Base-by-base conservation (phyloP, 2,329 filamentous ascomycete genomes). In the Coniochaeta prunicola region DNA sequence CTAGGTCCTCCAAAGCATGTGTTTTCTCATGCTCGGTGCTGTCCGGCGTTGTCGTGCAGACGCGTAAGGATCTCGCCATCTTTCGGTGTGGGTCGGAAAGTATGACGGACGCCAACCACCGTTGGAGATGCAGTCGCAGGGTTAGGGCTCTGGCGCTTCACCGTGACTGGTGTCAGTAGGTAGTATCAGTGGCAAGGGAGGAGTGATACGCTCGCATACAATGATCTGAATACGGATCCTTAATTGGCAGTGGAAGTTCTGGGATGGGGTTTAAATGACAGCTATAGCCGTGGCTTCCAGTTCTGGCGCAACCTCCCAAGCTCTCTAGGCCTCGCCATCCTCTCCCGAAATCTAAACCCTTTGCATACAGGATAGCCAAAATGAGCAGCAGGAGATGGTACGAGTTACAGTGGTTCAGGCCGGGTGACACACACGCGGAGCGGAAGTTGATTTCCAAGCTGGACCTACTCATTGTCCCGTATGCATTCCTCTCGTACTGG, bases 401-500 rank as follows among this genome's bases (percentile, higher is more conserved):
- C 58, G 66, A 74, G 42, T 66, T 74, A 59, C 71, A 77, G 59
- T 82, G 79, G 79, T 82, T 76, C 65, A 68, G 78, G 2, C 69
- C 75, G 19, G 69, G 76, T 7, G 81, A 85, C 60, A 79, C 74
- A 0, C 70, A 70, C 0, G 76, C 78, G 58, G 80, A 84, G 62
- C 72, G 78, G 42, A 75, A 72, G 60, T 71, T 85, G 3, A 79
- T 85, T 36, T 57, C 77, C 26, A 85, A 85, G 64, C 74, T 85
- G 13, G 82, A 85, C 60, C 66, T 80, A 0, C 67, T 84, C 1
- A 79, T 85, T 36, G 76, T 85, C 0, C 80, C 80, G 0, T 84
- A 83, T 63, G 80, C 80, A 0, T 78, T 83, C 50, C 66, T 84
- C 2, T 74, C 77, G 0, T 83, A 83, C 61, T 84, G 80, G 77